Conservation (phyloP, 2,329 filamentous ascomycete genomes). For the Alternaria postmessia region DNA sequence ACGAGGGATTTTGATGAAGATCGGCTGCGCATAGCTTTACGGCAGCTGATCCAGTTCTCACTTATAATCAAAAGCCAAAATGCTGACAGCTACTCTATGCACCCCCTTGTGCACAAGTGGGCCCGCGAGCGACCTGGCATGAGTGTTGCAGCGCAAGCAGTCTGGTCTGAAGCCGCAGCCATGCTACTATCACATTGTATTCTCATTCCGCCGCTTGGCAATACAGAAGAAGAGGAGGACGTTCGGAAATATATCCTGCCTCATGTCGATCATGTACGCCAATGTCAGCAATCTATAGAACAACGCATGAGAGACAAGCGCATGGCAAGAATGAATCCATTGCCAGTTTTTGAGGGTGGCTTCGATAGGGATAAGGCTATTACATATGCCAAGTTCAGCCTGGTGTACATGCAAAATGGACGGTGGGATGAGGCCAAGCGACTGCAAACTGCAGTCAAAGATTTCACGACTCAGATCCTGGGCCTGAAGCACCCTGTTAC, state of each 20-base stretch:
- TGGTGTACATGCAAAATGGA: slow-evolving; percentile 34
- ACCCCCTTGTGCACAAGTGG: slow-evolving; percentile 46
- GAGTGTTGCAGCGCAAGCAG: slow-evolving; percentile 29
- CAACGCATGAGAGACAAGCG: slow-evolving; percentile 18
- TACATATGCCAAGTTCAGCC: slow-evolving; percentile 36
- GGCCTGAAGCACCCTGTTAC: slow-evolving; percentile 31
- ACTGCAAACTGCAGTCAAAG: slow-evolving; percentile 36
- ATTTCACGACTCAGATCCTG: slow-evolving; percentile 25
- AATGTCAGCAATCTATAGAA: slow-evolving; percentile 10
- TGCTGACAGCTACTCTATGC: slow-evolving; percentile 40
- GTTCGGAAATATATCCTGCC: slow-evolving; percentile 5
- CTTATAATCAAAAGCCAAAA: slow-evolving; percentile 30
- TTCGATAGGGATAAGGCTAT: slow-evolving; percentile 1
- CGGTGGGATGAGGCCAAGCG: slow-evolving; percentile 34
- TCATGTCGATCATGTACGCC: slow-evolving; percentile 6
- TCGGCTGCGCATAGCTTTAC: too few relatives aligned
- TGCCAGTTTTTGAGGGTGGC: slow-evolving; percentile 11
- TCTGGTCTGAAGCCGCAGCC: slow-evolving; percentile 41
- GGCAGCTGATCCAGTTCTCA: slow-evolving; percentile 7
- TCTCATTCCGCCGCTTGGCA: slow-evolving; percentile 8
- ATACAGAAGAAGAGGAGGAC: slow-evolving; percentile 3
- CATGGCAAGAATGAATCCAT: slow-evolving; percentile 13
- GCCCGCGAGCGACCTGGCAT: slow-evolving; percentile 37
- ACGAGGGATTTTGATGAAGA: too few relatives aligned
- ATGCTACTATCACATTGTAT: slow-evolving; percentile 35